phyloP scores from a whole-genome alignment of 148 eudicot species.

The Bassia scoparia region DNA sequence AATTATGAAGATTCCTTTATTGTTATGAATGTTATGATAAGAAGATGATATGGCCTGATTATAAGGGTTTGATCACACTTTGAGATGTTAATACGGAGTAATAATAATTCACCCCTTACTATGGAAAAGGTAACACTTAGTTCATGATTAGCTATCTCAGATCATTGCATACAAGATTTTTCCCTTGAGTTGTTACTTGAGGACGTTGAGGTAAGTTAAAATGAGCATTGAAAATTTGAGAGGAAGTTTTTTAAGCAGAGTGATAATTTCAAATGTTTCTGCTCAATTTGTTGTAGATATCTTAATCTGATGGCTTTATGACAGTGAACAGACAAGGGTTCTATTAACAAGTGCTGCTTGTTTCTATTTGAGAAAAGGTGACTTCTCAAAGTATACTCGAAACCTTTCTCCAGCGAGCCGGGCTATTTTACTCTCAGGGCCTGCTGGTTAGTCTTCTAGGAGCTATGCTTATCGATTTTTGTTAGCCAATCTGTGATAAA shows the following conservation, averaged over 20 bases:
- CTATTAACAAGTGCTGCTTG: constrained; percentile 89
- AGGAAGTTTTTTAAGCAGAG: too few species aligned
- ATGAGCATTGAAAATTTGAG: neutral
- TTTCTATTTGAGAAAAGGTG: constrained; percentile 71
- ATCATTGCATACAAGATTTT: neutral
- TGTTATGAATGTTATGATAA: too few species aligned
- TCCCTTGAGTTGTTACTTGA: neutral
- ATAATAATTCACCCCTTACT: too few species aligned
- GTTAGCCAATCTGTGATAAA: neutral
- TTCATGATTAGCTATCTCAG: neutral
- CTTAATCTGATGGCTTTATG: constrained; percentile 13
- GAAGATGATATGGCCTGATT: too few species aligned
- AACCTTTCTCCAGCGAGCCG: constrained; percentile 92
- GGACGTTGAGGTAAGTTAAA: neutral
- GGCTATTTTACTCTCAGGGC: constrained; percentile 85
- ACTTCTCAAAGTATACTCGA: constrained; percentile 75
- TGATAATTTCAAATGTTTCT: too few species aligned
- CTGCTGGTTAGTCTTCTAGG: constrained; percentile 60
- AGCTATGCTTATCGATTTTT: constrained; percentile 14
- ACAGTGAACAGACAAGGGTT: constrained; percentile 88
- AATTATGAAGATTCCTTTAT: too few species aligned
- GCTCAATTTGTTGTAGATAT: neutral
- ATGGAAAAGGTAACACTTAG: too few species aligned
- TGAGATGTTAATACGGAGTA: too few species aligned
- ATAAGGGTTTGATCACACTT: too few species aligned